Base-by-base conservation (phyloP, 2,329 filamentous ascomycete species). In the Zymoseptoria tritici region DNA sequence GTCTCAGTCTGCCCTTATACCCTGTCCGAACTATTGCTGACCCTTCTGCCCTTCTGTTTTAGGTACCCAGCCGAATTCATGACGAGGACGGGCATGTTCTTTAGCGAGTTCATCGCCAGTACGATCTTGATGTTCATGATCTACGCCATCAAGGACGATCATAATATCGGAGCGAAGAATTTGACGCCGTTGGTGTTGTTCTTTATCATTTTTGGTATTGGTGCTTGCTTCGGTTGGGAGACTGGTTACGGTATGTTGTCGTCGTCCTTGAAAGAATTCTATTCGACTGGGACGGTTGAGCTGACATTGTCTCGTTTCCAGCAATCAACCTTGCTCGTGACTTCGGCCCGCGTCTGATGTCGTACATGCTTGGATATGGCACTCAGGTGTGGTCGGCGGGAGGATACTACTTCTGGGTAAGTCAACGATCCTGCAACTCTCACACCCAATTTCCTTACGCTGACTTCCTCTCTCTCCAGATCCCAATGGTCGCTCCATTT, bases 281-380 rank as follows among this genome's bases (percentile, higher is more conserved):
- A 16, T 46, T n/a, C 26, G 26, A n/a, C 4, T n/a, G 36, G 36
- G n/a, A 46, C n/a, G 36, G 4, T 13, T 46, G 36, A 46, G 36
- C 36, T 46, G 13, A 46, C 36, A 16, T n/a, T 46, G 16, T 6
- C 13, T 29, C 26, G 26, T 29, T 46, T 16, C 36, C 36, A 46
- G 87, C 87, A 16, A 89, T 90, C 64, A 90, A 90, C 68, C 73
- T 89, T 50, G 87, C 86, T 42, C 80, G 88, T 72, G 88, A 91
- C 64, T 88, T 90, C 69, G 85, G 52, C 8, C 87, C 87, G 9
- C 78, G 87, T 9, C 72, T 90, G 51, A 82, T 88, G 62, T 82
- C 83, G 1, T 87, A 85, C 69, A 82, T 85, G 69, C 67, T 90
- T 57, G 88, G 88, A 2, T 90, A 91, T 68, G 85, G 85, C 0